Evolutionary conservation across 768 basidiomycete genomes (phyloP).

Genomic region (Russula virescens): DNA sequence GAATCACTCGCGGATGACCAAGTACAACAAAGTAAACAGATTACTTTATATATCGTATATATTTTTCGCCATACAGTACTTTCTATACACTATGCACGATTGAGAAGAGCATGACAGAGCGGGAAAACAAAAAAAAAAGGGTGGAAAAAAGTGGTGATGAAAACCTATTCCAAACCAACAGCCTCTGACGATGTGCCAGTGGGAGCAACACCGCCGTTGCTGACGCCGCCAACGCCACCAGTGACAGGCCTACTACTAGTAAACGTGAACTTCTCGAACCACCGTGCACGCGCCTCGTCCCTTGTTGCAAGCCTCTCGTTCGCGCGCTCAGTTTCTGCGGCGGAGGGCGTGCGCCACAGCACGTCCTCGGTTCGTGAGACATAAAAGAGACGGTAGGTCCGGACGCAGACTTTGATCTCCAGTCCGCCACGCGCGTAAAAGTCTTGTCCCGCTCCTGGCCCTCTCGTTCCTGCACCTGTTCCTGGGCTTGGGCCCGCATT

Average conservation of each 20-base stretch:
- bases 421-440: constrained; percentile 44
- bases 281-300: not conserved
- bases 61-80: too few species aligned
- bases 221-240: not conserved
- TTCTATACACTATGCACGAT: not conserved
- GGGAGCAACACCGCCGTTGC: not conserved
- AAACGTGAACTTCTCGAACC: constrained; percentile 1
- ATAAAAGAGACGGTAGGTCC: constrained; percentile 78
- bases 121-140: not conserved
- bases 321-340: constrained; percentile 37
- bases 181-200: not conserved
- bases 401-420: constrained; percentile 80
- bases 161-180: not conserved
- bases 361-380: constrained; percentile 64
- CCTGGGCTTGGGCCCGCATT: not conserved
- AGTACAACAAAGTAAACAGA: too few species aligned
- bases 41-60: too few species aligned
- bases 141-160: not conserved
- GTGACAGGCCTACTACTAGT: not conserved
- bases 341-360: constrained; percentile 43
- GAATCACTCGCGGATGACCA: too few species aligned
- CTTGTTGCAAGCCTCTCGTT: constrained; percentile 1
- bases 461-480: not conserved
- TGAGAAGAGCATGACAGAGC: not conserved
- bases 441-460: not conserved